Percentiles rank a stretch among this genome's conserved stretches.
Evolutionary conservation across 2,329 filamentous ascomycete genomes (phyloP).

Genomic region (Neospermospora avenae): DNA sequence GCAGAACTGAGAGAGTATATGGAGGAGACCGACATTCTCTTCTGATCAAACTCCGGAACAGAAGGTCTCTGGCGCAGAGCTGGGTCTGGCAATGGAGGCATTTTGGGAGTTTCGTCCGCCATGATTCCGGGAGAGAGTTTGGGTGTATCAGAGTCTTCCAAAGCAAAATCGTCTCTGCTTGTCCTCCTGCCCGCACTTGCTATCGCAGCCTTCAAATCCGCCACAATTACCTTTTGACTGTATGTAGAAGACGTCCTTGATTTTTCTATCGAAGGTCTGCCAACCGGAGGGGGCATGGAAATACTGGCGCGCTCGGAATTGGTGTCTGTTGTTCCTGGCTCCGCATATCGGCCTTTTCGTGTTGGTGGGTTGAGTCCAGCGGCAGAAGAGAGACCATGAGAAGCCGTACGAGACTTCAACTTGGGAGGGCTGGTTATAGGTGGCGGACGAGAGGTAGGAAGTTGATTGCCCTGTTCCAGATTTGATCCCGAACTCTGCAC

Average conservation of each 20-base stretch:
- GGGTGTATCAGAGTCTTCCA: constrained; percentile 50
- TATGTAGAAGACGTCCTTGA: constrained; percentile 33
- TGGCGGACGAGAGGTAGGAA: background rate
- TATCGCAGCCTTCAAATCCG: constrained; percentile 40
- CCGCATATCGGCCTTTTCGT: constrained; percentile 55
- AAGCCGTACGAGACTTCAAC: constrained; percentile 20
- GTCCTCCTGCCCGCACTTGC: constrained; percentile 27
- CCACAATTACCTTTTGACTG: constrained; percentile 39
- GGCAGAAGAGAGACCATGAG: constrained; percentile 46
- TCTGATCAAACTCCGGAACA: constrained; percentile 51
- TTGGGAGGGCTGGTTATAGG: background rate
- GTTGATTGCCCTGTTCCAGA: background rate
- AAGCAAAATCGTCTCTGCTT: constrained; percentile 40
- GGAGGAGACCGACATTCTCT: constrained; percentile 71
- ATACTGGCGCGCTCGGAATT: constrained; percentile 59
- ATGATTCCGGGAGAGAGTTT: constrained; percentile 40
- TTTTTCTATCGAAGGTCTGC: constrained; percentile 40
- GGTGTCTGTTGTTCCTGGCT: constrained; percentile 55
- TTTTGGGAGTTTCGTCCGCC: constrained; percentile 27
- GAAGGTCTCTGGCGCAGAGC: constrained; percentile 46
- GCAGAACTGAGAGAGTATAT: constrained; percentile 66
- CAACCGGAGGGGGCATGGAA: constrained; percentile 59
- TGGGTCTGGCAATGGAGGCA: constrained; percentile 44
- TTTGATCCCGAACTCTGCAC: background rate
- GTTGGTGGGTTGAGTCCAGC: constrained; percentile 37